Base-by-base conservation (phyloP, 352 stramenopile species). In the Phytophthora capsici region DNA sequence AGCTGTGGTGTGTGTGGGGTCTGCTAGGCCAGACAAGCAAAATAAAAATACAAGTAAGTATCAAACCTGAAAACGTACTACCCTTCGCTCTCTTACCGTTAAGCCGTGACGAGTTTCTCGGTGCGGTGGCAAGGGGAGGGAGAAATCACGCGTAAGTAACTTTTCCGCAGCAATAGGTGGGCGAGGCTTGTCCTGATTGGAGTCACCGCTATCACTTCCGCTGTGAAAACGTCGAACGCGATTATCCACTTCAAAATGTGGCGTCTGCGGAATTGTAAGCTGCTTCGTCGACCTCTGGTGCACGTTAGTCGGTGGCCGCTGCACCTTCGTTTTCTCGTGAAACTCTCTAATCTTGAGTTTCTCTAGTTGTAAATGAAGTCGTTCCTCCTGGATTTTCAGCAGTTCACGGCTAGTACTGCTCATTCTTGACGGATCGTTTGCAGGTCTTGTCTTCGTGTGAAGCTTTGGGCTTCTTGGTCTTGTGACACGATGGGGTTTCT, bases 201-300 rank as follows among this genome's bases (percentile, higher is more conserved):
- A 56, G 6, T 68, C 70, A 22, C 54, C 66, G 22, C 49, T 49
- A 5, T 73, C 58, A 14, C 45, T 72, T 50, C 40, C 62, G 38
- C 57, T 64, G 37, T 78, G 62, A 22, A 73, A 57, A 25, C 77
- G 76, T 26, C 85, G 75, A 28, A 73, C 70, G 6, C 86, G 86
- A 23, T 75, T 79, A n/a, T 79, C 80, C 12, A 90, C 81, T 22
- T 81, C 57, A 28, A 94, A 74, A 45, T 83, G 77, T 22, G 86
- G 86, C 12, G 86, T 90, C 52, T 89, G 70, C 9, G 86, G 86
- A 19, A 94, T 81, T 44, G 86, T 94, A 25, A 94, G 81, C 65
- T 91, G 83, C 65, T 92, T 92, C 3, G 78, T 92, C 9, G 83
- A 91, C 22, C 86, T 77, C 69, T 91, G 82, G 48, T 90, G 82